These are phyloP conservation scores for Solanum ossicruentum DNA, from an alignment of 257 asterid species.

Conservation along the genomic window DNA sequence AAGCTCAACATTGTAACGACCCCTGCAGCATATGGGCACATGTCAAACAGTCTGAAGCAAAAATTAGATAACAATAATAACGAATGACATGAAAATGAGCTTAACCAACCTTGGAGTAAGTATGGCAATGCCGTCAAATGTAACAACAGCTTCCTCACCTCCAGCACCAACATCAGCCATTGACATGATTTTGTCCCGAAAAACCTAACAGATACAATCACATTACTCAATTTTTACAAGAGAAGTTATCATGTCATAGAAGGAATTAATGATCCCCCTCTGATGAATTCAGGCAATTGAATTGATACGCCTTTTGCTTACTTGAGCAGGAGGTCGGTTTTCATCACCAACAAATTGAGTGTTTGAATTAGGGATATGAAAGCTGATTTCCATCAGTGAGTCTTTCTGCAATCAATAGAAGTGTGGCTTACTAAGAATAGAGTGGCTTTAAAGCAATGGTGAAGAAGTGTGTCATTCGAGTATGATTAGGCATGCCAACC, in stretches of 20 bases:
- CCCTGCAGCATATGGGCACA: slow-evolving; percentile 40
- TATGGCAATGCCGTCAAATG: slow-evolving; percentile 82
- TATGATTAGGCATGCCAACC: background rate
- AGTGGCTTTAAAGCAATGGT: background rate
- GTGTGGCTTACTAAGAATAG: background rate
- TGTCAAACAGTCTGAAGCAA: slow-evolving; percentile 6
- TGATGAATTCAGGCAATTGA: background rate
- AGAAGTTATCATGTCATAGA: background rate
- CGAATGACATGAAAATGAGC: background rate
- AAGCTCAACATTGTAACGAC: slow-evolving; percentile 83
- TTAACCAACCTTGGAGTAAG: slow-evolving; percentile 81
- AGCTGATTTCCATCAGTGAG: slow-evolving; percentile 93
- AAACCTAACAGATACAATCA: slow-evolving; percentile 35
- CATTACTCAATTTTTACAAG: background rate
- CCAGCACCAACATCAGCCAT: slow-evolving; percentile 97
- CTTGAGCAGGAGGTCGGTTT: slow-evolving; percentile 81
- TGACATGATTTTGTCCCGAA: slow-evolving; percentile 72
- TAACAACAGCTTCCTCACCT: slow-evolving; percentile 90
- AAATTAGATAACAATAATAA: background rate
- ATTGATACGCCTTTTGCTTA: slow-evolving; percentile 4
- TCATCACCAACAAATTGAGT: slow-evolving; percentile 94
- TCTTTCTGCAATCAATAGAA: slow-evolving; percentile 60
- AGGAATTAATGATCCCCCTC: background rate
- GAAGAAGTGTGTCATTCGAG: background rate
- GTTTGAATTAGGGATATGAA: slow-evolving; percentile 86